These are phyloP conservation scores for Lachnellula cervina DNA, from an alignment of 2,329 filamentous ascomycete genomes.

Conservation along the genomic window DNA sequence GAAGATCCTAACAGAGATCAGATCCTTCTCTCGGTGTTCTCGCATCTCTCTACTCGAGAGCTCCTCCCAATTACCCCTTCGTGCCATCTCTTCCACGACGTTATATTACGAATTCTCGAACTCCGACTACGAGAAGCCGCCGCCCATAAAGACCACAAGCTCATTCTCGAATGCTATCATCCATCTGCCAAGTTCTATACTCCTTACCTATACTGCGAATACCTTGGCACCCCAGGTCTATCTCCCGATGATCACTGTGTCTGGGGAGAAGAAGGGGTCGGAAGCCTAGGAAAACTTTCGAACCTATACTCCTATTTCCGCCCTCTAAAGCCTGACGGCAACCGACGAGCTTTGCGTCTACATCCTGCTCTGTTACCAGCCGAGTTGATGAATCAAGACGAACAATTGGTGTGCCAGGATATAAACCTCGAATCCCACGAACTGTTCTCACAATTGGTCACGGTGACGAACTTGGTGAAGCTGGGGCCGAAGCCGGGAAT, in stretches of 20 bases:
- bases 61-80: constrained; percentile 54
- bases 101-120: constrained; percentile 60
- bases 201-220: constrained; percentile 64
- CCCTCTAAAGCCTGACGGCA: constrained; percentile 12
- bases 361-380: constrained; percentile 27
- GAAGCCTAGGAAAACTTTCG: constrained; percentile 31
- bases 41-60: constrained; percentile 42
- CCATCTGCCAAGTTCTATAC: constrained; percentile 64
- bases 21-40: constrained; percentile 49
- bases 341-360: constrained; percentile 10
- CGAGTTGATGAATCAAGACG: constrained; percentile 22
- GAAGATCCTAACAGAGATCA: constrained; percentile 23
- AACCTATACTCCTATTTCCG: constrained; percentile 18
- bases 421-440: constrained; percentile 65
- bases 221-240: constrained; percentile 52
- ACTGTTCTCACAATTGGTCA: constrained; percentile 69
- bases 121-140: constrained; percentile 57
- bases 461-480: constrained; percentile 63
- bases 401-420: constrained; percentile 50
- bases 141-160: constrained; percentile 52
- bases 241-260: constrained; percentile 44
- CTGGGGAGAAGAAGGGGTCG: constrained; percentile 28
- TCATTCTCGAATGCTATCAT: constrained; percentile 76
- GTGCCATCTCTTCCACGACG: constrained; percentile 57
- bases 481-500: constrained; percentile 55